Conservation (phyloP, 352 stramenopile genomes). For the Lagenidium giganteum region DNA sequence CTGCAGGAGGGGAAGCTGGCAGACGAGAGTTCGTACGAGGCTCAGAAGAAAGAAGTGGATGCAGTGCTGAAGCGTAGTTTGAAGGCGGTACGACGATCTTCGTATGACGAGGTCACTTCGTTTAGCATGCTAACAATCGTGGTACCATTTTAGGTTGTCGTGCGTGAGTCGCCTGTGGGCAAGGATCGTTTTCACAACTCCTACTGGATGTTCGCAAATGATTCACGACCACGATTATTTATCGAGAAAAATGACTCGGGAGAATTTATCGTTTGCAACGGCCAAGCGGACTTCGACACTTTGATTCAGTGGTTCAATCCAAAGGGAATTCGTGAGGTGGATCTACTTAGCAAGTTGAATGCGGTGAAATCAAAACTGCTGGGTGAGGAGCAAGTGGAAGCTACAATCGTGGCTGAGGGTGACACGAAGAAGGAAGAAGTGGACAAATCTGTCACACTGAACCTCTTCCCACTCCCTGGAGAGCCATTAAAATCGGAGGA, state of each 20-base stretch:
- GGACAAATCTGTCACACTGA: slow-evolving; percentile 20
- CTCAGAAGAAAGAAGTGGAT: slow-evolving; percentile 9
- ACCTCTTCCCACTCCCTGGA: slow-evolving; percentile 65
- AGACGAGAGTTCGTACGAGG: slow-evolving; percentile 19
- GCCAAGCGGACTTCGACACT: slow-evolving; percentile 28
- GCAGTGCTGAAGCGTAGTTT: slow-evolving; percentile 9
- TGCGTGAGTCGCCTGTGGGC: slow-evolving; percentile 63
- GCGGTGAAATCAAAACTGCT: slow-evolving; percentile 37
- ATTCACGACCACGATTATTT: slow-evolving; percentile 53
- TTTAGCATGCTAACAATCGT: neutral
- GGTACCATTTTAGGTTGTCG: slow-evolving; percentile 29
- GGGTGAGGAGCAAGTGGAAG: slow-evolving; percentile 17
- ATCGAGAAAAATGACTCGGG: slow-evolving; percentile 63
- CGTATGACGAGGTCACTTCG: too few species aligned
- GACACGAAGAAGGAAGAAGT: slow-evolving; percentile 17
- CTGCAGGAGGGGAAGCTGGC: slow-evolving; percentile 16
- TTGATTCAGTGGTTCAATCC: slow-evolving; percentile 72
- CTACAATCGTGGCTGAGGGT: slow-evolving; percentile 1
- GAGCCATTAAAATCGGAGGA: slow-evolving; percentile 37
- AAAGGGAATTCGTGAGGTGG: slow-evolving; percentile 60
- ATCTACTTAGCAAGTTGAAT: slow-evolving; percentile 52
- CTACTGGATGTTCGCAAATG: slow-evolving; percentile 76
- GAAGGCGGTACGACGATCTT: slow-evolving; percentile 9
- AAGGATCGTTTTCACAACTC: slow-evolving; percentile 73
- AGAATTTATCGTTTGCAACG: slow-evolving; percentile 46